phyloP scores from a whole-genome alignment of 2,329 filamentous ascomycete genomes.

The Penicillium sp. region DNA sequence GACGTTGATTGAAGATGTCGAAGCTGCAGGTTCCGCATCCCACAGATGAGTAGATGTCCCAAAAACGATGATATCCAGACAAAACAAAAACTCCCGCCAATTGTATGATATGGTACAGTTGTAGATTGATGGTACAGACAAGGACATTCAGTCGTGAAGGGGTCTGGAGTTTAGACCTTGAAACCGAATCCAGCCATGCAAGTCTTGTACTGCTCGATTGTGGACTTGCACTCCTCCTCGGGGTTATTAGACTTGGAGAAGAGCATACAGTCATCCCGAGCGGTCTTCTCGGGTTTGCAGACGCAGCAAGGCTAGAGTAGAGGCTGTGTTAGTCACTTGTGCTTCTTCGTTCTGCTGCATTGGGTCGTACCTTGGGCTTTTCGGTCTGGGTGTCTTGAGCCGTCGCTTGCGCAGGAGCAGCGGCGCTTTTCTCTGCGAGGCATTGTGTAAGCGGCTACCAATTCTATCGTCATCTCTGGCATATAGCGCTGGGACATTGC shows the following conservation, averaged over 20 bases:
- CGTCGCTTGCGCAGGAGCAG: constrained; percentile 20
- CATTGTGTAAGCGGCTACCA: constrained; percentile 10
- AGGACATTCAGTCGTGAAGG: neutral
- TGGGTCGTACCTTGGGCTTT: constrained; percentile 38
- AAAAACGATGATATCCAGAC: constrained; percentile 8
- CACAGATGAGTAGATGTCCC: constrained; percentile 8
- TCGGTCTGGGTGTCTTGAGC: constrained; percentile 27
- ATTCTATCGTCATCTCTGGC: neutral
- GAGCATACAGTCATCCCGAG: constrained; percentile 97
- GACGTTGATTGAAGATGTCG: constrained; percentile 19
- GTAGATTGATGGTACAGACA: constrained; percentile 12
- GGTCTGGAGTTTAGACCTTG: constrained; percentile 49
- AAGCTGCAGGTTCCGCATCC: constrained; percentile 7
- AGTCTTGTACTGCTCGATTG: constrained; percentile 78
- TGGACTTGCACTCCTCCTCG: constrained; percentile 70
- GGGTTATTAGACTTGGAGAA: constrained; percentile 84
- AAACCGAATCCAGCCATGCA: constrained; percentile 96
- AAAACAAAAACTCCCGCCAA: constrained; percentile 17
- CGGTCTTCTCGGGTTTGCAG: constrained; percentile 90
- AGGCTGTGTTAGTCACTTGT: constrained; percentile 4
- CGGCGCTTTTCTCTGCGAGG: constrained; percentile 21
- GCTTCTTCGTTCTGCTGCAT: neutral
- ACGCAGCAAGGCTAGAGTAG: constrained; percentile 81
- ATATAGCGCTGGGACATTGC: constrained; percentile 13
- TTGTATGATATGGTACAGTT: constrained; percentile 26